Conservation (phyloP, 2,329 filamentous ascomycete genomes). For the Claviceps purpurea region DNA sequence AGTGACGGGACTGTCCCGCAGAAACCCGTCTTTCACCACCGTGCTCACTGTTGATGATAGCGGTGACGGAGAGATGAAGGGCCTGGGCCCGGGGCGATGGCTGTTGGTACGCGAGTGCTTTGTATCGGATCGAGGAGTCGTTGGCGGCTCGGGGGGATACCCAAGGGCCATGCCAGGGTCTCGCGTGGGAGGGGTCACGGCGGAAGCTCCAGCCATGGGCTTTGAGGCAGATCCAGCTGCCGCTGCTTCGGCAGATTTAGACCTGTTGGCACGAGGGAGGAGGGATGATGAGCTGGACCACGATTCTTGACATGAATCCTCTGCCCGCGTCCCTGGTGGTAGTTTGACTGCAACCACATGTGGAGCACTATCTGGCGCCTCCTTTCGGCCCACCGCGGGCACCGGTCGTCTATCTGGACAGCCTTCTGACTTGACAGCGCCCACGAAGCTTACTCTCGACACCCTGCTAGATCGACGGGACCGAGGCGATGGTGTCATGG, state of each 20-base stretch:
- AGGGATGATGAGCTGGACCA: constrained; percentile 17
- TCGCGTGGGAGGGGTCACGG: constrained; percentile 19
- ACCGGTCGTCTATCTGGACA: constrained; percentile 22
- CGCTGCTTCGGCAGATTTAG: constrained; percentile 24
- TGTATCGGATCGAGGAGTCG: constrained; percentile 16
- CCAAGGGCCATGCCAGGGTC: constrained; percentile 13
- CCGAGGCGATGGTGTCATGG: constrained; percentile 13
- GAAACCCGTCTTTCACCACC: constrained; percentile 42
- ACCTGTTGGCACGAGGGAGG: constrained; percentile 23
- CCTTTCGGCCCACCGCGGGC: constrained; percentile 19
- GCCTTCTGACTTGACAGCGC: constrained; percentile 23
- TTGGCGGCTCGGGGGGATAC: constrained; percentile 14
- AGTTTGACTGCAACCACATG: constrained; percentile 21
- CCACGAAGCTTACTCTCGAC: constrained; percentile 32
- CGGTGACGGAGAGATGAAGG: constrained; percentile 45
- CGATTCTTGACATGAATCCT: constrained; percentile 29
- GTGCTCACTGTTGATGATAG: constrained; percentile 46
- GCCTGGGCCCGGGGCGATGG: constrained; percentile 23
- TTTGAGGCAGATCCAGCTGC: constrained; percentile 12
- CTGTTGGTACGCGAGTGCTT: constrained; percentile 17
- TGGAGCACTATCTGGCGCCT: constrained; percentile 18
- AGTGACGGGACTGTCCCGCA: constrained; percentile 30
- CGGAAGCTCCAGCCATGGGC: constrained; percentile 15
- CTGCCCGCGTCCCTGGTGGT: constrained; percentile 24
- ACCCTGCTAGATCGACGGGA: constrained; percentile 36